Base-by-base conservation (phyloP, 768 basidiomycete genomes). In the Termitomyces sp. region DNA sequence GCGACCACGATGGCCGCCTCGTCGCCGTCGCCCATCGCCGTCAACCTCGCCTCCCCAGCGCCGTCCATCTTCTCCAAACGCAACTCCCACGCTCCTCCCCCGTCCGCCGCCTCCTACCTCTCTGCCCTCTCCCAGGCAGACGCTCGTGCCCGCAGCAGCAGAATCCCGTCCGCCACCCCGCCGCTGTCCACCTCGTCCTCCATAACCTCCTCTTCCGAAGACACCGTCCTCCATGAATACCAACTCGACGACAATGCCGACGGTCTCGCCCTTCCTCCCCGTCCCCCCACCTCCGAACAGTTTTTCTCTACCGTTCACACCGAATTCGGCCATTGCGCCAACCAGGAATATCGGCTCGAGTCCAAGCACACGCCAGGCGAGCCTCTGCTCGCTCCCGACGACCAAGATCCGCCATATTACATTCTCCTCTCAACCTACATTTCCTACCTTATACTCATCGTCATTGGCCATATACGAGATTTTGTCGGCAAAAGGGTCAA, bases 361-460 rank as follows among this genome's bases (percentile, higher is more conserved):
- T 88, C 88, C 1, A 76, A 82, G 59, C 86, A 92, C 67, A 73
- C 78, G 10, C 71, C 72, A 2, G 81, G 80, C 14, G 69, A 75
- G 7, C 73, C 81, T 2, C 68, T 90, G 58, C 73, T n/a, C n/a
- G n/a, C n/a, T n/a, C n/a, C n/a, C 76, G 53, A 68, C 76, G 87
- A 91, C 59, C 84, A 88, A 62, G 92, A 95, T 66, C 96, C 96
- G 4, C 90, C 92, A 0, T 94, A 97, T 69, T 95, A 94, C 72
- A 87, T 97, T 66, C 81, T 98, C 42, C 72, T 98, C 59, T 86
- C 90, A 9, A 96, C 95, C 5, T 98, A 98, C 69, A 80, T 96
- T 71, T 89, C 90, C 75, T 98, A 96, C 75, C 82, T 98, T 64
- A 80, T 98, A 58, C 84, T 98, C 56, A 96, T 98, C 62, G 79